Conservation (phyloP, 352 stramenopile genomes). For the Globisporangium sylvaticum region DNA sequence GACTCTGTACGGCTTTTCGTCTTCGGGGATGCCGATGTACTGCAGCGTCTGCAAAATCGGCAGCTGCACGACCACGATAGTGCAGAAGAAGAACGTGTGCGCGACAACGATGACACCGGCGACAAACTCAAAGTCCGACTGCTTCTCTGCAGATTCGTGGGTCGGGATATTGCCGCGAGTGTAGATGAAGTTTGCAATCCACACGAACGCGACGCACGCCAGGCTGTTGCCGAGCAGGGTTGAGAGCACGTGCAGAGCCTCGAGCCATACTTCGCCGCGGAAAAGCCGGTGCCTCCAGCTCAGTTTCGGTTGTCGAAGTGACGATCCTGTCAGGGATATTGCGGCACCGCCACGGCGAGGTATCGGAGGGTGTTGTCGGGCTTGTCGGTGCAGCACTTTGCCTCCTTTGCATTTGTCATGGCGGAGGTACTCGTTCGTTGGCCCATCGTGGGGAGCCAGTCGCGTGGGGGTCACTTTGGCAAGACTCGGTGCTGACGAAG, state of each 20-base stretch:
- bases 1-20: not conserved
- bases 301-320: not conserved
- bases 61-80: conserved; percentile 15
- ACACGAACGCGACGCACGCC: not conserved
- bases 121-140: conserved; percentile 8
- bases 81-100: conserved; percentile 15
- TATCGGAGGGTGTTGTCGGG: not conserved
- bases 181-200: not conserved
- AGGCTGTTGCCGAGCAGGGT: conserved; percentile 7
- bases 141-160: not conserved
- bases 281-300: not conserved
- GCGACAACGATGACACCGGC: not conserved
- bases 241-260: conserved; percentile 5
- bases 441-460: not conserved
- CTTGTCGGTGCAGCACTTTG: not conserved
- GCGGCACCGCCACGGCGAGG: not conserved
- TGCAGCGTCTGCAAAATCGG: conserved; percentile 17
- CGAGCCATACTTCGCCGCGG: conserved; percentile 6
- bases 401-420: not conserved
- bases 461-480: not conserved
- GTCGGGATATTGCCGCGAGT: conserved; percentile 3
- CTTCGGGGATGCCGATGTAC: conserved; percentile 10
- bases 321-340: not conserved
- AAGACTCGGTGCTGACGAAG: not conserved
- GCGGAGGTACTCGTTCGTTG: not conserved